Evolutionary conservation across 2,329 filamentous ascomycete genomes (phyloP).

Genomic region (Colletotrichum trifolii): DNA sequence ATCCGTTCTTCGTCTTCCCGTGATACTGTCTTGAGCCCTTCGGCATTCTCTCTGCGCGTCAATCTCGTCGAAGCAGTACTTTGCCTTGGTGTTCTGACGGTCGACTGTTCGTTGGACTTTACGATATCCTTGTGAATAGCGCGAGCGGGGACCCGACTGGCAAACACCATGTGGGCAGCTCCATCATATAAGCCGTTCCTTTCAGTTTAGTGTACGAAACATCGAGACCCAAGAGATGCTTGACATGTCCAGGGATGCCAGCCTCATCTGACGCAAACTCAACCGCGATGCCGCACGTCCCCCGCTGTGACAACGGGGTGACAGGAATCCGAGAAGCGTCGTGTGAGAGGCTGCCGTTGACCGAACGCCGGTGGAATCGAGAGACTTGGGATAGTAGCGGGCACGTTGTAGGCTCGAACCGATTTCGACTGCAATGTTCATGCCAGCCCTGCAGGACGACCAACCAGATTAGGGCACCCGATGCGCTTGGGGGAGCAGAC

Average conservation of each 20-base stretch:
- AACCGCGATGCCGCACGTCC: conserved; percentile 30
- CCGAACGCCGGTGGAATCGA: neutral
- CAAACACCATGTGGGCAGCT: conserved; percentile 1
- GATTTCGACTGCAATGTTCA: neutral
- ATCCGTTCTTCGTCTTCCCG: conserved; percentile 37
- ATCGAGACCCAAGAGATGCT: conserved; percentile 22
- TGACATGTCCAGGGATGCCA: conserved; percentile 29
- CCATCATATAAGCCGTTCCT: conserved; percentile 24
- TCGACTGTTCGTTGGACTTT: conserved; percentile 10
- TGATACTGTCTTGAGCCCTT: conserved; percentile 37
- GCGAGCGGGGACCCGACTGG: neutral
- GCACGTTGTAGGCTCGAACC: neutral
- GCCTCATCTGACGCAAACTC: conserved; percentile 34
- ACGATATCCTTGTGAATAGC: neutral
- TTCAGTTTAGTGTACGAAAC: conserved; percentile 23
- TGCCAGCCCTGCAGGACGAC: neutral
- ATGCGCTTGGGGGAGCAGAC: neutral
- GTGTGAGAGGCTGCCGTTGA: conserved; percentile 10
- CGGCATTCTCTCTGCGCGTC: conserved; percentile 25
- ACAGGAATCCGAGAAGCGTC: conserved; percentile 21
- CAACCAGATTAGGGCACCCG: neutral
- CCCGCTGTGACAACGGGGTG: conserved; percentile 34
- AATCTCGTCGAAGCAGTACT: neutral
- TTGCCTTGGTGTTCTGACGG: conserved; percentile 2
- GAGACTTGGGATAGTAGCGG: too few species aligned